phyloP scores from a whole-genome alignment of 352 stramenopile genomes.

The Phytophthora citrophthora region DNA sequence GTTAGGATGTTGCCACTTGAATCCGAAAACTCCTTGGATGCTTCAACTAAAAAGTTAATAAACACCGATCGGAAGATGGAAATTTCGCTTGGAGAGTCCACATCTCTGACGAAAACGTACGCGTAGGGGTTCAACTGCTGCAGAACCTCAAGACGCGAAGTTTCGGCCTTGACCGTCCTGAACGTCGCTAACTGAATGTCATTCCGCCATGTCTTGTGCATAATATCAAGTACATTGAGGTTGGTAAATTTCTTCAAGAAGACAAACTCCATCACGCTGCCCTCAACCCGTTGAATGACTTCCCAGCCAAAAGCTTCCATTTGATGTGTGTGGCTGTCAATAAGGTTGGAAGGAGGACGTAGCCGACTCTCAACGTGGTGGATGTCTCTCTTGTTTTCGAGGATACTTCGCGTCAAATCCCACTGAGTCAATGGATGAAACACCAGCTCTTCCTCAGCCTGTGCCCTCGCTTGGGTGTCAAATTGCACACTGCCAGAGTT shows the following conservation, averaged over 20 bases:
- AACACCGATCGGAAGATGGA: conserved; percentile 42
- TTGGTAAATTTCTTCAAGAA: conserved; percentile 40
- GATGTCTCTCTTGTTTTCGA: conserved; percentile 30
- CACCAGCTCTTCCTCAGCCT: conserved; percentile 33
- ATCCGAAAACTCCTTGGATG: not conserved
- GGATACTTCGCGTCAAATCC: conserved; percentile 34
- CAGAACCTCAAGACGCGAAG: conserved; percentile 33
- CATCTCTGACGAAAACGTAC: conserved; percentile 40
- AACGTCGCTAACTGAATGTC: conserved; percentile 35
- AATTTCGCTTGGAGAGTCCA: conserved; percentile 30
- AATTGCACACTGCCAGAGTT: not conserved
- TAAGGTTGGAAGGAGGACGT: not conserved
- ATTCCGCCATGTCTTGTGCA: conserved; percentile 42
- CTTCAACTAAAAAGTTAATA: conserved; percentile 42
- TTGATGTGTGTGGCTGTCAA: conserved; percentile 6
- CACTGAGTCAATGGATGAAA: conserved; percentile 34
- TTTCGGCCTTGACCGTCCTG: conserved; percentile 43
- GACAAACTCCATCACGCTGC: conserved; percentile 40
- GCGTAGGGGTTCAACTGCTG: conserved; percentile 36
- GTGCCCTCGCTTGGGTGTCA: conserved; percentile 1
- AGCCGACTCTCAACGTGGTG: conserved; percentile 30
- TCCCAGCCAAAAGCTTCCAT: conserved; percentile 43
- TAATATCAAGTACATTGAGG: conserved; percentile 33
- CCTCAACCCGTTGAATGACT: conserved; percentile 31
- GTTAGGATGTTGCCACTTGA: not conserved